Base-by-base conservation (phyloP, 345 rosid genomes). In the Heritiera littoralis region DNA sequence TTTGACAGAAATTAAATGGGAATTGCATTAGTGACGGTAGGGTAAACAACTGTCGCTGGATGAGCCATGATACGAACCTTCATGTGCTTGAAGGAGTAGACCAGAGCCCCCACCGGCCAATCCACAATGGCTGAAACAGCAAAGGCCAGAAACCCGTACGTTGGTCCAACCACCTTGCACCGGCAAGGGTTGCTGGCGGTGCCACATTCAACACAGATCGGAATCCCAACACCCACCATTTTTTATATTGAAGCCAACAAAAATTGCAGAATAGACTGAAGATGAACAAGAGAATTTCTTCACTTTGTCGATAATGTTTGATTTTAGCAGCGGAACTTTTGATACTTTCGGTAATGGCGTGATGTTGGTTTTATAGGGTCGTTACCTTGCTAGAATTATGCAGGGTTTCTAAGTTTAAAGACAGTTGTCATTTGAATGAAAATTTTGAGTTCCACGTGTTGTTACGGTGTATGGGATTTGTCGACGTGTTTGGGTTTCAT, bases 41-140 rank as follows among this genome's bases (percentile, higher is more conserved):
- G 96, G 59, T 91, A 94, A 72, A 94, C 93, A 54, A 90, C 92
- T 12, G 92, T 80, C 35, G 92, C 94, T 0, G 96, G 97, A 86
- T 92, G 94, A 7, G 89, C 96, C 98, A 94, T 92, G 66, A 92
- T 90, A 41, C 91, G 89, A 58, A 97, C 97, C 66, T 91, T 94
- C 14, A 77, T 64, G 77, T 88, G 93, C 64, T 88, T 89, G 67
- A 94, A 92, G 81, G 88, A 81, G 81, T 86, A 94, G 73, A 92
- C 96, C 73, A 94, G 82, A 15, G 96, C 96, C 45, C 98, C 98
- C 8, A 91, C 61, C 9, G 98, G 98, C 98, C 98, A 92, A 72
- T 94, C 98, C 28, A 94, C 92, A 14, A 88, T 65, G 38, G 85
- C 97, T 2, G 93, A 89, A 2, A 77, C 97, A 10, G 80, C 93